Conservation (phyloP, 345 rosid genomes). For the Dipteronia sinensis region DNA sequence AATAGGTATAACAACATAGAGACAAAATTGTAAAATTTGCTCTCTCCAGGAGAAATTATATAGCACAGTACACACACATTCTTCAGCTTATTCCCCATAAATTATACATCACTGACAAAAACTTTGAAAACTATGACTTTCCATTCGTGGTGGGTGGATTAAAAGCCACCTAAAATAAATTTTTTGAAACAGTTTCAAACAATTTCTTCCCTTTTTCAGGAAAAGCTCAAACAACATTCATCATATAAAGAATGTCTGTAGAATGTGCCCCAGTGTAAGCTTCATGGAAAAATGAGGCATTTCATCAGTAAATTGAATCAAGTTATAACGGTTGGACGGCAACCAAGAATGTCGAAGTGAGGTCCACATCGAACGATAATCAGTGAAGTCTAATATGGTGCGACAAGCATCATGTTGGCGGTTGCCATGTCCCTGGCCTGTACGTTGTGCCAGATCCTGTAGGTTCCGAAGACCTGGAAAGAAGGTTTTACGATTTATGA, state of each 20-base stretch:
- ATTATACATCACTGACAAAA: not conserved
- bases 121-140: not conserved
- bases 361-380: not conserved
- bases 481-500: not conserved
- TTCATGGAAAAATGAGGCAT: not conserved
- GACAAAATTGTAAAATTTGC: not conserved
- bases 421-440: slow-evolving; percentile 96
- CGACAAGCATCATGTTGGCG: slow-evolving; percentile 58
- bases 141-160: not conserved
- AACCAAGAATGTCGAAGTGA: not conserved
- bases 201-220: not conserved
- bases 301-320: not conserved
- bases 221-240: not conserved
- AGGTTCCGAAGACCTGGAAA: slow-evolving; percentile 75
- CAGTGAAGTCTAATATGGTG: not conserved
- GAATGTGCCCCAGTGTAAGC: not conserved
- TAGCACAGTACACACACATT: slow-evolving; percentile 2
- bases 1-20: not conserved
- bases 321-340: not conserved
- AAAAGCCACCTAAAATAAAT: not conserved
- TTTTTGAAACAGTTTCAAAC: not conserved
- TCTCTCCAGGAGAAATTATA: not conserved
- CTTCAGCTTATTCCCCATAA: not conserved
- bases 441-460: slow-evolving; percentile 82
- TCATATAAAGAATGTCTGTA: slow-evolving; percentile 8